Evolutionary conservation across 1,139 yeast species (phyloP).

Genomic region (Hansenula sp.): DNA sequence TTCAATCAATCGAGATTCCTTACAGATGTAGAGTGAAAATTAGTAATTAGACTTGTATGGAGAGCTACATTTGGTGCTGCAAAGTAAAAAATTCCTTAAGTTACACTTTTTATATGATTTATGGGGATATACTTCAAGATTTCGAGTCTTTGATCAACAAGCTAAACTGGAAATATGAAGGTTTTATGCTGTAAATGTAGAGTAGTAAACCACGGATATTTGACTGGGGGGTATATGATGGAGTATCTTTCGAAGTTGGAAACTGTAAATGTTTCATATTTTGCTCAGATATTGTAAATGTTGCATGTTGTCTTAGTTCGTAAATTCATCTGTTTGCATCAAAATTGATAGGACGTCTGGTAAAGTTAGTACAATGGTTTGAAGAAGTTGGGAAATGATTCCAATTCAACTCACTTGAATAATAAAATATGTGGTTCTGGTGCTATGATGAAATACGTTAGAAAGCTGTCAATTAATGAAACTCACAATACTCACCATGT

Average conservation of each 20-base stretch:
- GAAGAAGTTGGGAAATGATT: background rate
- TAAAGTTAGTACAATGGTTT: slow-evolving; percentile 1
- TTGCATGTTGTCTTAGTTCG: too few species aligned
- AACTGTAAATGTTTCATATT: too few species aligned
- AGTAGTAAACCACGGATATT: background rate
- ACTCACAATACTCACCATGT: slow-evolving; percentile 40
- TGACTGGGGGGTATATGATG: too few species aligned
- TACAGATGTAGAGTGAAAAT: too few species aligned
- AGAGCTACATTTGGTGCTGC: too few species aligned
- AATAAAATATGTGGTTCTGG: slow-evolving; percentile 97
- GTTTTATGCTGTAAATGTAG: background rate
- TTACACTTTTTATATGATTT: too few species aligned
- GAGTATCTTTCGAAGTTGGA: too few species aligned
- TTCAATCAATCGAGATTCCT: too few species aligned
- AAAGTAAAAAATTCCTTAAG: too few species aligned
- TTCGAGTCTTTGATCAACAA: background rate
- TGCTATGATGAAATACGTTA: slow-evolving; percentile 30
- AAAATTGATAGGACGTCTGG: slow-evolving; percentile 22
- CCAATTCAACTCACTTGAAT: slow-evolving; percentile 47
- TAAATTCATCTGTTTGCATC: slow-evolving; percentile 15
- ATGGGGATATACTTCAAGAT: background rate
- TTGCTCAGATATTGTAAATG: too few species aligned
- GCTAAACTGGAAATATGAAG: too few species aligned
- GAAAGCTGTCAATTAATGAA: background rate
- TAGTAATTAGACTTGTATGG: too few species aligned